Evolutionary conservation across 345 rosid species (phyloP), one percentile per base, ranked within the genome.

Genomic region (Mallotus nudiflorus): DNA sequence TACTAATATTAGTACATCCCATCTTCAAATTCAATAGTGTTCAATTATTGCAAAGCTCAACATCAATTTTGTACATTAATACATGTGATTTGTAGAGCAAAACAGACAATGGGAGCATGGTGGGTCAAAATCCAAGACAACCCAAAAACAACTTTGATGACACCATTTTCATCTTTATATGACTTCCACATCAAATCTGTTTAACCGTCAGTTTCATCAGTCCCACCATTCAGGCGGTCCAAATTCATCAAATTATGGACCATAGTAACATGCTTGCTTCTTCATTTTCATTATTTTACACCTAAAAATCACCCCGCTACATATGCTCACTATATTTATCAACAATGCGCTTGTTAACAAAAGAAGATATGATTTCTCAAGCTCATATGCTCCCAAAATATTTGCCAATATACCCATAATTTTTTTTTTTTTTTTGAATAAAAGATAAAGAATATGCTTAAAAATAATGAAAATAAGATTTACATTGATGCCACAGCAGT

Each of bases 401-500:
- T n/a, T n/a, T n/a, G n/a, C n/a, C n/a, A n/a, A n/a, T n/a, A n/a
- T n/a, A n/a, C n/a, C n/a, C n/a, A n/a, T n/a, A n/a, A n/a, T n/a
- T n/a, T n/a, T n/a, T n/a, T n/a, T n/a, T n/a, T n/a, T n/a, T n/a
- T n/a, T n/a, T n/a, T n/a, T n/a, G n/a, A n/a, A n/a, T n/a, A n/a
- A n/a, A n/a, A n/a, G n/a, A n/a, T n/a, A 28, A 65, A 53, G 14
- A 15, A 71, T 46, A 25, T 40, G 44, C 59, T 62, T 49, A 24
- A 55, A 60, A 42, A 58, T 18, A 29, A 49, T 46, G 35, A 31
- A 42, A 56, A n/a, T 14, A 28, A 75, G 18, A 74, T 76, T 68
- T 79, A 77, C 81, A 75, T 48, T 39, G 63, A 52, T n/a, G 52
- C 45, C 49, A 44, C 18, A 4, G 55, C 29, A 57, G 42, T 18